Evolutionary conservation across 306 rosid genomes (phyloP).

Genomic region (Chamaecrista fasciculata): DNA sequence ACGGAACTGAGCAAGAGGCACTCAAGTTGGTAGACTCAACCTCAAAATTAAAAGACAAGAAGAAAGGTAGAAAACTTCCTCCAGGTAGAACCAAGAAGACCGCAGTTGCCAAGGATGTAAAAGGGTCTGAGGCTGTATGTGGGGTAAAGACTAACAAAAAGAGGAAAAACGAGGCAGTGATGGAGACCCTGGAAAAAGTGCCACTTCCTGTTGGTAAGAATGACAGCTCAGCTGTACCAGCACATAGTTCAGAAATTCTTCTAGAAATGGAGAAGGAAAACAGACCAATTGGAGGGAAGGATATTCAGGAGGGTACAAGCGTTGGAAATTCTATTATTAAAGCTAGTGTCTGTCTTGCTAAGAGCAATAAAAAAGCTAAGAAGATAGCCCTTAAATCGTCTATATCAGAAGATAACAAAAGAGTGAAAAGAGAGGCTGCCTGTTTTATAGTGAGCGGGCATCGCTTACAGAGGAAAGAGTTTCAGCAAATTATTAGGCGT

Average conservation of each 20-base stretch:
- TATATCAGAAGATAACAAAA: constrained; percentile 27
- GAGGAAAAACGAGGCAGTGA: constrained; percentile 35
- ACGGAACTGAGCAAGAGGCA: constrained; percentile 34
- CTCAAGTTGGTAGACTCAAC: constrained; percentile 36
- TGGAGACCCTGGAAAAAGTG: constrained; percentile 31
- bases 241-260: constrained; percentile 31
- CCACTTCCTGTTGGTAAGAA: constrained; percentile 36
- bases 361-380: constrained; percentile 30
- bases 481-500: constrained; percentile 65
- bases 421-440: constrained; percentile 44
- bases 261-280: constrained; percentile 69
- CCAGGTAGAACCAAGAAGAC: constrained; percentile 42
- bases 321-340: constrained; percentile 33
- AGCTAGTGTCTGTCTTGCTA: constrained; percentile 31
- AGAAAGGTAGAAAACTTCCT: constrained; percentile 36
- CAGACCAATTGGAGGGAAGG: constrained; percentile 45
- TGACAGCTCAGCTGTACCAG: constrained; percentile 18
- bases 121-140: constrained; percentile 33
- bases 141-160: constrained; percentile 28
- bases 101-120: constrained; percentile 16
- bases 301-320: constrained; percentile 19
- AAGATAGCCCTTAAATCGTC: constrained; percentile 24
- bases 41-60: constrained; percentile 40
- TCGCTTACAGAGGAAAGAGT: constrained; percentile 72
- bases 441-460: constrained; percentile 79